Evolutionary conservation across 805 yeast genomes (phyloP).

Genomic region (Wickerhamiella parazyma): DNA sequence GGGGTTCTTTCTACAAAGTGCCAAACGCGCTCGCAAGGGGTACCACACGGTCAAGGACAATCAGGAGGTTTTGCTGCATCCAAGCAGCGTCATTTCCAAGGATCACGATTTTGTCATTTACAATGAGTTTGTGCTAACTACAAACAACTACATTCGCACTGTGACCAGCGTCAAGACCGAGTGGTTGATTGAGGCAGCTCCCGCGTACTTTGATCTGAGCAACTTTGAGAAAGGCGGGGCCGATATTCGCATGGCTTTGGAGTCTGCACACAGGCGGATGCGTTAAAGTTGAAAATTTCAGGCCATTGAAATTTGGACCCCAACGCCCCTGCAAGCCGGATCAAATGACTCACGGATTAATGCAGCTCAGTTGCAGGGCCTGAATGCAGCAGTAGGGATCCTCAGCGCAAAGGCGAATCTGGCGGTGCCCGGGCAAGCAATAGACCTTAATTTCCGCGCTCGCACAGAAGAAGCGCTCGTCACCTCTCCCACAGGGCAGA

Average conservation of each 20-base stretch:
- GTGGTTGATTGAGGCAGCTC: slow-evolving; percentile 76
- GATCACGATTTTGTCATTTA: slow-evolving; percentile 90
- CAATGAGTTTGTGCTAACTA: slow-evolving; percentile 88
- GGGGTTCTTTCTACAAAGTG: slow-evolving; percentile 98
- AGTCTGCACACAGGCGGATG: slow-evolving; percentile 33
- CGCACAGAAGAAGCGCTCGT: too few species aligned
- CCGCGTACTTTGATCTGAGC: slow-evolving; percentile 50
- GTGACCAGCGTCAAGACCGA: slow-evolving; percentile 85
- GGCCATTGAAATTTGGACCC: too few species aligned
- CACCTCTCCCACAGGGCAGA: too few species aligned
- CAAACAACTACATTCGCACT: slow-evolving; percentile 87
- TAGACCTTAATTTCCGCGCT: too few species aligned
- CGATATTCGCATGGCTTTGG: slow-evolving; percentile 57
- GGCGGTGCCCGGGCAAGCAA: too few species aligned
- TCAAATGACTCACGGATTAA: neutral
- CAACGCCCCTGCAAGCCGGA: too few species aligned
- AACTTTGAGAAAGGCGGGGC: slow-evolving; percentile 51
- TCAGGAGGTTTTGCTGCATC: slow-evolving; percentile 90
- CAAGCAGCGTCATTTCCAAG: slow-evolving; percentile 71
- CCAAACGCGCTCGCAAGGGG: slow-evolving; percentile 75
- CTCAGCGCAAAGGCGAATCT: too few species aligned
- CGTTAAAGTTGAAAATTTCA: too few species aligned
- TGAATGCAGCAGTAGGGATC: too few species aligned
- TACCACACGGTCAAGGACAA: slow-evolving; percentile 88
- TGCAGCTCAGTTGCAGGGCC: too few species aligned